Evolutionary conservation across 768 basidiomycete species (phyloP), one percentile per base, ranked within the genome.

Genomic region (Mycena sanguinolenta): DNA sequence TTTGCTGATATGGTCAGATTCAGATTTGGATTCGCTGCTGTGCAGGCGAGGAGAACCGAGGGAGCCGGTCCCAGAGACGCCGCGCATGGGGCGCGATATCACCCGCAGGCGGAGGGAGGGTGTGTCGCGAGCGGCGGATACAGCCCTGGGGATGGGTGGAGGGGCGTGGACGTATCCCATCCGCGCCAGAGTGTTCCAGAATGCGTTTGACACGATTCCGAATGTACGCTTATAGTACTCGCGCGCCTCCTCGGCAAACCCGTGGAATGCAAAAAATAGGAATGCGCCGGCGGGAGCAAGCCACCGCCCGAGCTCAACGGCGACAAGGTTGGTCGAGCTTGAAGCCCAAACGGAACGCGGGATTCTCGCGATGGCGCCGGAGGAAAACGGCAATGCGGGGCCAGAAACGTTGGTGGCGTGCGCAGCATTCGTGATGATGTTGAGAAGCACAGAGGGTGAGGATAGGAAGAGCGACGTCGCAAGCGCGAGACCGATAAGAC

Each of bases 221-320:
- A 63, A 58, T 1, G 34, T 61, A 30, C 59, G 61, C 21, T 17
- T 25, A 73, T 90, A 89, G 42, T 86, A 82, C 53, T 79, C 79
- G 57, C 78, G 71, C 0, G 87, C 85, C 42, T 90, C 91, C 57
- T 79, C 80, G 0, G 83, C 84, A 49, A 87, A 84, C 1, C 83
- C 85, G 74, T 91, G 90, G 78, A 90, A 84, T 3, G 78, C 76
- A 76, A 91, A 87, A 79, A 90, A 89, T 13, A 88, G 42, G 38
- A 87, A 62, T 2, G 85, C 76, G n/a, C 77, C 79, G 9, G 28
- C 44, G 19, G 75, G 71, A 10, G 42, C 60, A 10, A 74, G 21
- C 70, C 70, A 71, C 2, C 76, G 69, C 8, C 64, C 59, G 28
- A 74, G 36, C 75, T 75, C 54, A 78, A 73, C 1, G 75, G 78